Conservation (phyloP, 1,284 basidiomycete genomes). For the Apiotrichum siamense region DNA sequence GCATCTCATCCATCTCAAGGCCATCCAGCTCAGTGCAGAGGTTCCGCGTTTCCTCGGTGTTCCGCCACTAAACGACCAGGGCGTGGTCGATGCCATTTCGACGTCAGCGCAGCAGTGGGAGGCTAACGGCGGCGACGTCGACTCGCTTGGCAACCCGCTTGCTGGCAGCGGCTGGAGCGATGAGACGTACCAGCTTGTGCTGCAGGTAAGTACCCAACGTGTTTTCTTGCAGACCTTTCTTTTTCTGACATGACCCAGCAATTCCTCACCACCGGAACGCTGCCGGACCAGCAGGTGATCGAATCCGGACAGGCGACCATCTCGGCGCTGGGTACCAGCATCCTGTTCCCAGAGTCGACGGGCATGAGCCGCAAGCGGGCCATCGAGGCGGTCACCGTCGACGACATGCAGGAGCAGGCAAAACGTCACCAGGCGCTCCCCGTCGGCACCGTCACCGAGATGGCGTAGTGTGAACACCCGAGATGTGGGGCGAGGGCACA, state of each 20-base stretch:
- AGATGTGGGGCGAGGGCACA: not conserved
- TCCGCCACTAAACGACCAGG: slow-evolving; percentile 60
- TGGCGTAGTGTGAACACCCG: slow-evolving; percentile 1
- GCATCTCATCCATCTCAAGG: slow-evolving; percentile 87
- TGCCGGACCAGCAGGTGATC: slow-evolving; percentile 21
- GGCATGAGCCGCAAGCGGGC: slow-evolving; percentile 29
- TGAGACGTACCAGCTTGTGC: slow-evolving; percentile 40
- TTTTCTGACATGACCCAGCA: slow-evolving; percentile 13
- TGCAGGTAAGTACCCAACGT: slow-evolving; percentile 27
- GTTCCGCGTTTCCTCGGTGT: slow-evolving; percentile 66
- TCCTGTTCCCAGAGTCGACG: slow-evolving; percentile 25
- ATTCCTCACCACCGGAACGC: slow-evolving; percentile 27
- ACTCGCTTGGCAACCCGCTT: slow-evolving; percentile 35
- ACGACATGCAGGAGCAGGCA: slow-evolving; percentile 20
- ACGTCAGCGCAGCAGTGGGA: slow-evolving; percentile 28
- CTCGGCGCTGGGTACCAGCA: slow-evolving; percentile 26
- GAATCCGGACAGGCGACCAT: slow-evolving; percentile 3
- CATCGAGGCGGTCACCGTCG: slow-evolving; percentile 31
- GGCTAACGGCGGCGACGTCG: slow-evolving; percentile 8
- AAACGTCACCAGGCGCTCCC: slow-evolving; percentile 9
- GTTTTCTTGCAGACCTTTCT: not conserved
- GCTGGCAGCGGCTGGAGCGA: slow-evolving; percentile 43
- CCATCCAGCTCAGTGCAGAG: slow-evolving; percentile 67
- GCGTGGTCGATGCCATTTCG: slow-evolving; percentile 52
- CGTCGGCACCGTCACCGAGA: slow-evolving; percentile 7